A percentile compares a stretch with the other conserved stretches of the same genome.
These are phyloP conservation scores for Aspergillus bertholletiae DNA, from an alignment of 495 filamentous ascomycete species.

Conservation along the genomic window DNA sequence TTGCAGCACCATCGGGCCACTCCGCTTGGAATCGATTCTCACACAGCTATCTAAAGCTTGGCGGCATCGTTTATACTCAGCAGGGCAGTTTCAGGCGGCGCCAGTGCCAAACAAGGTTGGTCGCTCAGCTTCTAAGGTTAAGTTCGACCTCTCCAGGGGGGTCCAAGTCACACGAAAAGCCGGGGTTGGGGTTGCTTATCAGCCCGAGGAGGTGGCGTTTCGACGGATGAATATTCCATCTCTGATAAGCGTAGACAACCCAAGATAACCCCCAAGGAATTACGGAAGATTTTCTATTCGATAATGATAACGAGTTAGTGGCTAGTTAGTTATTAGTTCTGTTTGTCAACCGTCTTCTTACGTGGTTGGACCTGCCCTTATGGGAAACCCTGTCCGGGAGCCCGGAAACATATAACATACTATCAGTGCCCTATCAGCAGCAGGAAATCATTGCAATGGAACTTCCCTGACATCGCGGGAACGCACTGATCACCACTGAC, in stretches of 20 bases:
- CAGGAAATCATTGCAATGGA: neutral
- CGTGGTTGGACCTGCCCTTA: neutral
- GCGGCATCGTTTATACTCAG: slow-evolving; percentile 21
- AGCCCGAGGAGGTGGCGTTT: neutral
- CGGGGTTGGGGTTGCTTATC: neutral
- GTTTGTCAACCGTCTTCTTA: neutral
- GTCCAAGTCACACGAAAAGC: no score
- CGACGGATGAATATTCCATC: neutral
- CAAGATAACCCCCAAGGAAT: no score
- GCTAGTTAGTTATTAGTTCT: neutral
- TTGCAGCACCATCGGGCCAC: neutral
- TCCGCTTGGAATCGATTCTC: neutral
- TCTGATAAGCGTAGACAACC: neutral
- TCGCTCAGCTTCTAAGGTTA: no score
- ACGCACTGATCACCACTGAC: neutral
- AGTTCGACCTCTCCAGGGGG: no score
- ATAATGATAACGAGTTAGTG: neutral
- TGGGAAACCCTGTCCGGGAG: neutral
- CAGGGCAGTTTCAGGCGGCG: slow-evolving; percentile 32
- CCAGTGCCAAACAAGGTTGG: neutral
- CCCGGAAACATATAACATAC: no score
- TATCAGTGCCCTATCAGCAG: no score
- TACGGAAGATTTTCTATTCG: no score
- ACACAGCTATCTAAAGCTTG: slow-evolving; percentile 21
- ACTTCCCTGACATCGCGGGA: neutral